phyloP scores from a whole-genome alignment of 1,284 basidiomycete species.

The Trametes hirsuta region DNA sequence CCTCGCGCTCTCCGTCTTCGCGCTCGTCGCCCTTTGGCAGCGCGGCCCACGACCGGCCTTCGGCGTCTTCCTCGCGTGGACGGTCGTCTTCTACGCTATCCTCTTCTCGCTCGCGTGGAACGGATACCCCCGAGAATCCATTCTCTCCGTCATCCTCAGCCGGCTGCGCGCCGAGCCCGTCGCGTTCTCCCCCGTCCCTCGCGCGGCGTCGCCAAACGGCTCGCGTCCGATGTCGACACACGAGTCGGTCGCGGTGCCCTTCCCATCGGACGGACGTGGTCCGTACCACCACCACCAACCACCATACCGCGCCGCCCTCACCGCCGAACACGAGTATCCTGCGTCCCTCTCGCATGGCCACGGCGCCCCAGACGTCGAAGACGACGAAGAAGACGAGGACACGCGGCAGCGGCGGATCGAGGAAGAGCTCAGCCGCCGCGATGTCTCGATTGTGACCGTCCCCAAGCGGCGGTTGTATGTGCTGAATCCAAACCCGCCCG shows the following conservation, averaged over 20 bases:
- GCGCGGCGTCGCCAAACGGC: conserved; percentile 35
- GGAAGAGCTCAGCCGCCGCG: conserved; percentile 75
- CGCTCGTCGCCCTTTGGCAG: conserved; percentile 60
- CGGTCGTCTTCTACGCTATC: conserved; percentile 55
- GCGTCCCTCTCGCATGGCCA: conserved; percentile 34
- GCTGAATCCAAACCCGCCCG: conserved; percentile 56
- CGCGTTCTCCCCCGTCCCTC: conserved; percentile 23
- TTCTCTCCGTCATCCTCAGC: conserved; percentile 53
- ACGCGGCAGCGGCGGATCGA: conserved; percentile 73
- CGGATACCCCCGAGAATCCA: conserved; percentile 58
- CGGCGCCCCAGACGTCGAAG: conserved; percentile 46
- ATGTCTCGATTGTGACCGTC: conserved; percentile 80
- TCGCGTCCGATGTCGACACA: conserved; percentile 42
- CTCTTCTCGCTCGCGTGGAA: conserved; percentile 59
- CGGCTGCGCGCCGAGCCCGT: conserved; percentile 44
- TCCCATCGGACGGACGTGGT: conserved; percentile 48
- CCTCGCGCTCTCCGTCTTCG: conserved; percentile 58
- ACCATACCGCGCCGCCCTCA: conserved; percentile 48
- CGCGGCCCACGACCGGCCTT: conserved; percentile 59
- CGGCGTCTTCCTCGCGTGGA: conserved; percentile 66
- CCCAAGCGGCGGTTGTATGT: conserved; percentile 75
- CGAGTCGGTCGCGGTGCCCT: conserved; percentile 49
- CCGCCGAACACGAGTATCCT: conserved; percentile 43
- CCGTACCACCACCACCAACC: conserved; percentile 70
- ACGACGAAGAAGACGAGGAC: conserved; percentile 74